Base-by-base conservation (phyloP, 331 rosid species). In the Pyrus hybrid region DNA sequence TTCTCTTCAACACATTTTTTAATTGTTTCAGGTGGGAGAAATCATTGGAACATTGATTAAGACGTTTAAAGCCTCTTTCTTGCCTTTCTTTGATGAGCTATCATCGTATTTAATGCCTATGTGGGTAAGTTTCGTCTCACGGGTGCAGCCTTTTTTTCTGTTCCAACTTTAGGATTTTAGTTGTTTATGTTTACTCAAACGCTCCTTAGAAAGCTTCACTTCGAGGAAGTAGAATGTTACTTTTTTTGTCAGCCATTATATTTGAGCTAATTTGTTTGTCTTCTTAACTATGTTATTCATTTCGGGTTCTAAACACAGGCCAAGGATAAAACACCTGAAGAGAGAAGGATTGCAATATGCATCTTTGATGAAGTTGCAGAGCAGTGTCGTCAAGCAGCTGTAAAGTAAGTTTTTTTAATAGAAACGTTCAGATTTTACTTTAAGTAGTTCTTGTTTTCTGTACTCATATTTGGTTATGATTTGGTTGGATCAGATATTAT, bases 11-110 rank as follows among this genome's bases (percentile, higher is more conserved):
- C 47, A 41, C 14, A 10, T 41, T 41, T 41, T 41, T 41, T 41
- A 10, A 41, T 41, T 41, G 47, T 41, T 41, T 11, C 47, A 89
- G 93, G 68, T 89, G 76, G 93, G 93, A 64, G 93, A 85, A 80
- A 85, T 89, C 85, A 85, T 89, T 90, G 94, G 94, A 62, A 85
- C 94, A n/a, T 84, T 89, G 82, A 79, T 87, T 60, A 89, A 89
- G 73, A 87, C 87, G 65, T 85, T 89, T 80, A 82, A 80, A 67
- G 86, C 86, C 7, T 85, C 94, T 72, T 89, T 89, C 89, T 74
- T 87, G 86, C 91, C 94, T 54, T 79, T 87, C 86, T 89, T 89
- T 76, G 94, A 89, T 17, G 90, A 87, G 84, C 85, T 87, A 67
- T 84, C 87, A 17, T 74, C 90, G 23, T 87, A 84, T 63, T n/a